Evolutionary conservation across 768 basidiomycete species (phyloP), one percentile per base, ranked within the genome.

Genomic region (Podaxis rugospora): DNA sequence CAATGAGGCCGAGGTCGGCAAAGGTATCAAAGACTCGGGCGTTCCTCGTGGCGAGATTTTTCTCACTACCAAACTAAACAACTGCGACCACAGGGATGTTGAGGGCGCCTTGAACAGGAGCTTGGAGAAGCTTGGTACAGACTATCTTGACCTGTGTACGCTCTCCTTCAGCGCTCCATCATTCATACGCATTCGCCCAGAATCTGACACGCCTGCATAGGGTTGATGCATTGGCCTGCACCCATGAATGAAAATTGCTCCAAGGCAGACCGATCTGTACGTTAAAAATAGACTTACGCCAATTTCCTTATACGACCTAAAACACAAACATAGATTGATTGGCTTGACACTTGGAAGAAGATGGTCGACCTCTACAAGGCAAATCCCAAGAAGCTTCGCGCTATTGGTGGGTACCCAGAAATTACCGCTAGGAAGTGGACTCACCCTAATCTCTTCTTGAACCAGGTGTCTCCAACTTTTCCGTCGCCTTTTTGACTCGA

Each of bases 221-320:
- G 85, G 83, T 76, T 91, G 61, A 85, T 92, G 81, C 90, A 92
- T 73, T 92, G 90, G 91, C 92, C 92, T 13, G 84, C 88, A 18
- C 87, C 90, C 36, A 83, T 90, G 83, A 83, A 81, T 10, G 65
- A 66, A 46, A 83, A 83, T 61, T 77, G 77, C 54, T 75, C 80
- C 18, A 76, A 63, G 7, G 66, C 85, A 5, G 84, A 89, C 66
- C 82, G 77, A 67, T 75, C 71, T 3, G 75, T 76, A 60, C 2
- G 74, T 61, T 9, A 10, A 18, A 11, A 21, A 7, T 11, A 23
- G 14, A 5, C 7, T 51, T 18, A 27, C 14, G 6, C 25, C 50
- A 55, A 39, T n/a, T 53, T 50, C 32, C 37, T 18, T 44, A 44
- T 18, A 16, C 18, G 16, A 18, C 7, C 28, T 49, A 32, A 46